phyloP scores from a whole-genome alignment of 257 asterid species.

The Rauvolfia tetraphylla region DNA sequence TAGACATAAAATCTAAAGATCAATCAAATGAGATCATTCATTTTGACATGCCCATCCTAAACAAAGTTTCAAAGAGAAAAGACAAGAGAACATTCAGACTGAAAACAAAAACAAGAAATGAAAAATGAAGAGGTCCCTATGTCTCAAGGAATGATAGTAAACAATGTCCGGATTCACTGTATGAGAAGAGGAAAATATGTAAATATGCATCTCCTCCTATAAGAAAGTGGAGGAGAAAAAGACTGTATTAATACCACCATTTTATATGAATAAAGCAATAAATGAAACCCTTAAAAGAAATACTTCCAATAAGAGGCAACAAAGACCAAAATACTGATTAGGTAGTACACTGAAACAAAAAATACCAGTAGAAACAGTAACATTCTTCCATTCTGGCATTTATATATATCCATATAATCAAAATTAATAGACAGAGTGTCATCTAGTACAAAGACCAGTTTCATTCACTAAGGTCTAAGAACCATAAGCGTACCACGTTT shows the following conservation, averaged over 20 bases:
- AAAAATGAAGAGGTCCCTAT: not conserved
- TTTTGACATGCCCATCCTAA: not conserved
- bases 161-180: not conserved
- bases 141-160: not conserved
- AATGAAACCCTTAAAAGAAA: not conserved
- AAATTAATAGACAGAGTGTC: not conserved
- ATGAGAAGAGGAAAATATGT: not conserved
- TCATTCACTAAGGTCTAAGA: not conserved
- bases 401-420: not conserved
- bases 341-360: not conserved
- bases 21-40: not conserved
- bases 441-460: not conserved
- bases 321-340: not conserved
- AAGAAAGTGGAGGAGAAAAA: not conserved
- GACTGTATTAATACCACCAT: not conserved
- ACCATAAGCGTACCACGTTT: too few species aligned
- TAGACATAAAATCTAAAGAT: not conserved
- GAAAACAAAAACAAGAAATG: too few species aligned
- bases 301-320: not conserved
- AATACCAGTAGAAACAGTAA: not conserved
- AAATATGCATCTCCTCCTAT: not conserved
- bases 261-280: not conserved
- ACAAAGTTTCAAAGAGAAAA: not conserved
- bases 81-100: not conserved
- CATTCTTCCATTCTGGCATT: not conserved